Percentiles rank a stretch among this genome's conserved stretches.
phyloP scores from a whole-genome alignment of 805 yeast species.

The Kockiozyma suomiensis region DNA sequence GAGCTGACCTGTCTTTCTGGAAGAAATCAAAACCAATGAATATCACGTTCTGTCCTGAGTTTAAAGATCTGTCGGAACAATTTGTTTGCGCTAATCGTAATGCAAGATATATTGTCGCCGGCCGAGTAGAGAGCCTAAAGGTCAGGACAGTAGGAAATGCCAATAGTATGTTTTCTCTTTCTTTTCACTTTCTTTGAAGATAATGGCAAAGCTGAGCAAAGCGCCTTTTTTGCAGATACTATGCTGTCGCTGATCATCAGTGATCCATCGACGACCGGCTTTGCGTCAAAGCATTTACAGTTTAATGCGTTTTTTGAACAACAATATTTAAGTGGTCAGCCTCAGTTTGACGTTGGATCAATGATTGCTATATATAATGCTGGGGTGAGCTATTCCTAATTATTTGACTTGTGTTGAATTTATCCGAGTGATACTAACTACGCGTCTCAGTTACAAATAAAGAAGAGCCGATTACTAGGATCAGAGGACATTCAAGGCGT shows the following conservation, averaged over 20 bases:
- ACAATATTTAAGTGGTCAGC: neutral
- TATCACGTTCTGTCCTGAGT: neutral
- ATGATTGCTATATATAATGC: neutral
- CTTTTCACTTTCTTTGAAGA: neutral
- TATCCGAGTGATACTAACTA: too few relatives aligned
- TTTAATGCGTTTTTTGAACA: neutral
- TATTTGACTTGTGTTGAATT: neutral
- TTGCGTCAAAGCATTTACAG: neutral
- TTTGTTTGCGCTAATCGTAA: neutral
- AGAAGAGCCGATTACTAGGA: neutral
- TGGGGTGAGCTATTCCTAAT: too few relatives aligned
- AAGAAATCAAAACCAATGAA: neutral
- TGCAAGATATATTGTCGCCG: neutral
- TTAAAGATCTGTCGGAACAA: neutral
- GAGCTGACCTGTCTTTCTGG: too few relatives aligned
- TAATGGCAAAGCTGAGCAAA: too few relatives aligned
- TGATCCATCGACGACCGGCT: neutral
- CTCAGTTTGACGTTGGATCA: neutral
- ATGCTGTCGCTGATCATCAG: neutral
- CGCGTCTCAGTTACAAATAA: neutral
- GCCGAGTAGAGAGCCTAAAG: neutral
- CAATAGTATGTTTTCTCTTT: neutral
- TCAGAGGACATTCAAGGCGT: neutral
- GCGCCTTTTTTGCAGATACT: neutral
- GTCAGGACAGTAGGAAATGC: neutral